Percentiles rank a stretch among this genome's conserved stretches.
Evolutionary conservation across 2,329 filamentous ascomycete species (phyloP).

Genomic region (Thielaviopsis musarum): DNA sequence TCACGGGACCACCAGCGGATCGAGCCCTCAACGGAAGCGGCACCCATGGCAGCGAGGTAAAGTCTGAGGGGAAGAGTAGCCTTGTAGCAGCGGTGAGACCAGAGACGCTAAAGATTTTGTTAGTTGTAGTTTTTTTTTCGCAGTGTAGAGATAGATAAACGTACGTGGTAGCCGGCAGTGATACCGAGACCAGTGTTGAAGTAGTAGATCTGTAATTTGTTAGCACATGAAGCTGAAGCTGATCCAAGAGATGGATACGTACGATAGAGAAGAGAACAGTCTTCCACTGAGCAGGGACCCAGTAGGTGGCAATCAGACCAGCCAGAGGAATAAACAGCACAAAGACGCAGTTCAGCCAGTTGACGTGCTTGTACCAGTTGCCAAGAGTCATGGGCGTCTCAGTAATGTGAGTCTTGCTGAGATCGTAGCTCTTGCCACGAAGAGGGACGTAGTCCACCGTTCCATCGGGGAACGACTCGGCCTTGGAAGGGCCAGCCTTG

Average conservation of each 20-base stretch:
- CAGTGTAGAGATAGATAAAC: not conserved
- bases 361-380: conserved; percentile 87
- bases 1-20: conserved; percentile 80
- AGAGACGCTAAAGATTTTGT: conserved; percentile 42
- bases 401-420: conserved; percentile 68
- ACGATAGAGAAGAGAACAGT: conserved; percentile 54
- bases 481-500: conserved; percentile 21
- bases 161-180: conserved; percentile 40
- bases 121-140: not conserved
- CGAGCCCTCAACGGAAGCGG: conserved; percentile 70
- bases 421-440: conserved; percentile 29
- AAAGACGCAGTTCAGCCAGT: conserved; percentile 78
- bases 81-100: conserved; percentile 75
- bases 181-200: conserved; percentile 71
- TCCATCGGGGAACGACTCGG: conserved; percentile 32
- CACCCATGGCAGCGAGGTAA: conserved; percentile 66
- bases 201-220: conserved; percentile 35
- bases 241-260: not conserved
- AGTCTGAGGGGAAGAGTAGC: conserved; percentile 60
- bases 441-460: conserved; percentile 38
- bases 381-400: conserved; percentile 61
- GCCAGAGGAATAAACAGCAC: conserved; percentile 62
- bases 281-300: conserved; percentile 56
- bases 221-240: not conserved
- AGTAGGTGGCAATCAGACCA: conserved; percentile 59